Percentiles rank a stretch among this genome's conserved stretches.
These are phyloP conservation scores for Rhodamnia argentea DNA, from an alignment of 345 rosid genomes.

Conservation along the genomic window DNA sequence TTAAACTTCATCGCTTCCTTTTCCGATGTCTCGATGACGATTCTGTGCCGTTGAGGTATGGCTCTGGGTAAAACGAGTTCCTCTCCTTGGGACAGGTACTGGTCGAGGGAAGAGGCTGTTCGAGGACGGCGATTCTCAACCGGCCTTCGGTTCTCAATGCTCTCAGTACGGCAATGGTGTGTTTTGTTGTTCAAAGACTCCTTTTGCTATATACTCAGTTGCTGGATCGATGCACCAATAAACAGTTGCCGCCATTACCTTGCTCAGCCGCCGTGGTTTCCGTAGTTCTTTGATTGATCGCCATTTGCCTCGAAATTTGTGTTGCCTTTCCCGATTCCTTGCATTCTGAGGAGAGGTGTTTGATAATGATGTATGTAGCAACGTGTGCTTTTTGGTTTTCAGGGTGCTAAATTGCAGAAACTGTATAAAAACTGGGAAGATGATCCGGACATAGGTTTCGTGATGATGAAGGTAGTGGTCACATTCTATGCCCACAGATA, in stretches of 20 bases:
- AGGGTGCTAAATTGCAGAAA: constrained; percentile 56
- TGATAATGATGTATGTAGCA: background rate
- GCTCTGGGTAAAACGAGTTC: background rate
- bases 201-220: background rate
- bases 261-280: background rate
- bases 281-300: background rate
- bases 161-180: constrained; percentile 62
- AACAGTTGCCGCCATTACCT: no score
- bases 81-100: constrained; percentile 34
- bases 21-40: background rate
- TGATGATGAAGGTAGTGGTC: constrained; percentile 56
- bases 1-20: background rate
- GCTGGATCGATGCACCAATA: background rate
- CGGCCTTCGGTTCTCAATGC: constrained; percentile 84
- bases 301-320: background rate
- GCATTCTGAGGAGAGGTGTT: background rate
- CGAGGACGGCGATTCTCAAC: constrained; percentile 73
- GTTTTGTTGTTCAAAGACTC: background rate
- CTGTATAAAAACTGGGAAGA: constrained; percentile 84
- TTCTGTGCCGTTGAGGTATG: background rate
- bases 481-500: background rate
- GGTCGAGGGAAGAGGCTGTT: constrained; percentile 58
- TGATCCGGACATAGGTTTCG: constrained; percentile 66
- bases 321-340: background rate
- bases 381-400: background rate